Percentiles rank a stretch among this genome's conserved stretches.
Conservation (phyloP, 2,329 filamentous ascomycete genomes). For the Dactylonectria estremocensis region DNA sequence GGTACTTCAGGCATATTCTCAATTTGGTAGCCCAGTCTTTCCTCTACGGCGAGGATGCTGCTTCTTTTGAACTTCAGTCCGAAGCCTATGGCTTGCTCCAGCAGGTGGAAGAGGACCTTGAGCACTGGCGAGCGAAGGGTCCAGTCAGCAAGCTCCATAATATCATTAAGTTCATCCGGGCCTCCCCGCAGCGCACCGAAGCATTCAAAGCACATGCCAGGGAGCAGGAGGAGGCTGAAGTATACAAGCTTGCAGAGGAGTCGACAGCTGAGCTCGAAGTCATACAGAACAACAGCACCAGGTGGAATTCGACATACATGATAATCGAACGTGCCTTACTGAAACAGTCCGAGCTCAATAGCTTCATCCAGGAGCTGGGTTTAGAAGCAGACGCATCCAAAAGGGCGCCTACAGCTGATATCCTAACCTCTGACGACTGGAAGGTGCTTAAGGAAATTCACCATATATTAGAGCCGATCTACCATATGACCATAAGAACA, state of each 20-base stretch:
- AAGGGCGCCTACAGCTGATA: constrained; percentile 11
- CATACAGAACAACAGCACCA: constrained; percentile 26
- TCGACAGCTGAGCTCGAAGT: constrained; percentile 28
- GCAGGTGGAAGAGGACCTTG: constrained; percentile 14
- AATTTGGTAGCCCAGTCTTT: constrained; percentile 24
- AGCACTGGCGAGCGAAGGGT: constrained; percentile 11
- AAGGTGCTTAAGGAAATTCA: constrained; percentile 25
- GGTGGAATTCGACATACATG: constrained; percentile 24
- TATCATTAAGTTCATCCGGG: constrained; percentile 17
- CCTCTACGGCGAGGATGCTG: constrained; percentile 23
- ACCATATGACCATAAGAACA: constrained; percentile 20
- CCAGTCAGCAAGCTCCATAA: constrained; percentile 4
- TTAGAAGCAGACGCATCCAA: constrained; percentile 19
- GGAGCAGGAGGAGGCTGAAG: constrained; percentile 22
- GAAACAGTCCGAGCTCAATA: constrained; percentile 27
- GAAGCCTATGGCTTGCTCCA: constrained; percentile 20
- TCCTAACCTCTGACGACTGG: constrained; percentile 19
- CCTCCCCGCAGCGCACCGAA: constrained; percentile 24
- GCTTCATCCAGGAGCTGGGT: constrained; percentile 18
- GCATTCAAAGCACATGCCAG: constrained; percentile 21
- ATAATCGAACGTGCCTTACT: constrained; percentile 26
- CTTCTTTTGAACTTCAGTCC: constrained; percentile 24
- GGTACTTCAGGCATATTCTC: background rate
- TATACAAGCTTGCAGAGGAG: constrained; percentile 29
- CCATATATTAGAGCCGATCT: constrained; percentile 20